phyloP scores from a whole-genome alignment of 768 basidiomycete species.

The Heimioporus sp. region DNA sequence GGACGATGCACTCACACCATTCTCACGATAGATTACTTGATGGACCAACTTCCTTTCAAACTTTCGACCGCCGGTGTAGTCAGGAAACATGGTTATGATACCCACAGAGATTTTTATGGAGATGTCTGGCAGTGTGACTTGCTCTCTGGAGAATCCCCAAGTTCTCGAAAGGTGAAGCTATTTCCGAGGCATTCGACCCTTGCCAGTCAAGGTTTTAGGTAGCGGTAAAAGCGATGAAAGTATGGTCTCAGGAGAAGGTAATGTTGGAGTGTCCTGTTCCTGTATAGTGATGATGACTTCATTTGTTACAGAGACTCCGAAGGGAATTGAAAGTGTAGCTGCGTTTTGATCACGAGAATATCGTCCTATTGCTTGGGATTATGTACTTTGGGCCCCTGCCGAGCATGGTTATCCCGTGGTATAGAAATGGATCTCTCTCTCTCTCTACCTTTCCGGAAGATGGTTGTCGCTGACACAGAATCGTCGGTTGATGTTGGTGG shows the following conservation, averaged over 20 bases:
- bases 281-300: neutral
- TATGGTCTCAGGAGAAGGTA: conserved; percentile 13
- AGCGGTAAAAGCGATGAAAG: conserved; percentile 21
- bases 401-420: conserved; percentile 36
- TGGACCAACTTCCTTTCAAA: conserved; percentile 6
- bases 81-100: conserved; percentile 6
- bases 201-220: conserved; percentile 7
- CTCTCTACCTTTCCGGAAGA: conserved; percentile 15
- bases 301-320: conserved; percentile 20
- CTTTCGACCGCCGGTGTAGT: neutral
- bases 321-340: conserved; percentile 27
- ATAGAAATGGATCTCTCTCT: conserved; percentile 22
- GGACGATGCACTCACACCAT: neutral
- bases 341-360: conserved; percentile 18
- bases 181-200: neutral
- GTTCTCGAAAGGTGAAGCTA: conserved; percentile 3
- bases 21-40: conserved; percentile 2
- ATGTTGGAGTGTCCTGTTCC: too few relatives aligned
- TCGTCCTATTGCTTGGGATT: conserved; percentile 31
- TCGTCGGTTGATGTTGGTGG: conserved; percentile 9
- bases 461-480: neutral
- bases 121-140: conserved; percentile 27
- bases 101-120: conserved; percentile 14
- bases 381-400: conserved; percentile 28
- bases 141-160: neutral